Evolutionary conservation across 305 asterid genomes (phyloP), one percentile per base, ranked within the genome.

Genomic region (Fraxinus dipetala): DNA sequence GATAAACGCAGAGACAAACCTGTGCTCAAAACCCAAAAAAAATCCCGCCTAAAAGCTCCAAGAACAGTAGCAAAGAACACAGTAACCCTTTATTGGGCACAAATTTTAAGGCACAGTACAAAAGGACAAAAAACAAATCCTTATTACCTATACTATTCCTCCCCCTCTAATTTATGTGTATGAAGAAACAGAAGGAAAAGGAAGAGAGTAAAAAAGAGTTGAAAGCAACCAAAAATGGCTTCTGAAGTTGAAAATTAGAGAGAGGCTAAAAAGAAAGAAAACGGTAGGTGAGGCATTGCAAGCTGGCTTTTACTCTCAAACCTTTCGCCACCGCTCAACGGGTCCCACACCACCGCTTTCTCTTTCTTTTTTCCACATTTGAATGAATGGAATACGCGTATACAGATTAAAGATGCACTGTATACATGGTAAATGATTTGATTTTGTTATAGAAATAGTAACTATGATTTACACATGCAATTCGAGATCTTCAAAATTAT

Each of bases 281-380:
- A 85, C 16, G 97, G 92, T 90, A 85, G 96, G 97, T 92, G 93
- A 88, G 89, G 73, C 93, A 93, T 83, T 94, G 98, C 97, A 85
- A 94, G 97, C 97, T 94, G 97, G 86, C 91, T 84, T 82, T 89
- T 85, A 84, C 94, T 31, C 84, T 82, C 87, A 83, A 82, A 77
- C 80, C 84, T 80, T 88, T 93, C 79, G 5, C n/a, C 73, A 48
- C 20, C 35, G 74, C 22, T 28, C 74, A 1, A 48, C 81, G 89
- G 91, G 92, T 80, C 94, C 94, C 91, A 87, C 91, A 6, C 86
- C 88, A 79, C 95, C 81, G 88, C 6, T 48, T 40, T 20, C 18
- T 26, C 34, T 65, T 75, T 48, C 56, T 6, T 20, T 31, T 38
- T 72, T 76, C 38, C 79, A 75, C 78, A 30, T 67, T n/a, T 38